Evolutionary conservation across 1,284 basidiomycete species (phyloP).

Genomic region (Leucoagaricus sp.): DNA sequence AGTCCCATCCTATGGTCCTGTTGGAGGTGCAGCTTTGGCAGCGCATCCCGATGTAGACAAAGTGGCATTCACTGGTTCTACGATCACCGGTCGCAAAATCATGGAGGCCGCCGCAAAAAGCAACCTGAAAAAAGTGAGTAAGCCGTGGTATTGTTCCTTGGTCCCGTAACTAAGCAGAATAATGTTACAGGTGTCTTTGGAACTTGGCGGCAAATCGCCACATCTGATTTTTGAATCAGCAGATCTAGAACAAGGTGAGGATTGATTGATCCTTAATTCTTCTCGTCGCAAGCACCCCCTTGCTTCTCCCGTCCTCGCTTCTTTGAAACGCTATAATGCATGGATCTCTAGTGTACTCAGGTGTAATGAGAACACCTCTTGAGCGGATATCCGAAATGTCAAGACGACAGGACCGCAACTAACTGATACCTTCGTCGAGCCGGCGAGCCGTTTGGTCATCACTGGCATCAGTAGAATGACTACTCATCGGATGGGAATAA

Average conservation of each 20-base stretch:
- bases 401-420: neutral
- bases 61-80: slow-evolving; percentile 82
- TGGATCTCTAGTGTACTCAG: neutral
- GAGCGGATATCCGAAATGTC: neutral
- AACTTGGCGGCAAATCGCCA: slow-evolving; percentile 96
- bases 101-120: slow-evolving; percentile 92
- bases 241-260: slow-evolving; percentile 76
- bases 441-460: neutral
- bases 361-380: neutral
- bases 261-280: slow-evolving; percentile 18
- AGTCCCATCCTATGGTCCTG: slow-evolving; percentile 75
- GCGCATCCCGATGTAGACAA: slow-evolving; percentile 83
- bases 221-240: slow-evolving; percentile 84
- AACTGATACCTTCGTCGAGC: neutral
- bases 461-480: neutral
- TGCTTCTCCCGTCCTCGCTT: neutral
- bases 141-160: neutral
- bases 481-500: neutral
- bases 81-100: slow-evolving; percentile 88
- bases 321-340: neutral
- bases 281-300: slow-evolving; percentile 1
- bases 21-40: slow-evolving; percentile 85
- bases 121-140: slow-evolving; percentile 81
- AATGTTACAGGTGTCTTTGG: slow-evolving; percentile 73
- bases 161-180: slow-evolving; percentile 6